Base-by-base conservation (phyloP, 176 grass and related monocot species). In the Thinopyrum elongatum region DNA sequence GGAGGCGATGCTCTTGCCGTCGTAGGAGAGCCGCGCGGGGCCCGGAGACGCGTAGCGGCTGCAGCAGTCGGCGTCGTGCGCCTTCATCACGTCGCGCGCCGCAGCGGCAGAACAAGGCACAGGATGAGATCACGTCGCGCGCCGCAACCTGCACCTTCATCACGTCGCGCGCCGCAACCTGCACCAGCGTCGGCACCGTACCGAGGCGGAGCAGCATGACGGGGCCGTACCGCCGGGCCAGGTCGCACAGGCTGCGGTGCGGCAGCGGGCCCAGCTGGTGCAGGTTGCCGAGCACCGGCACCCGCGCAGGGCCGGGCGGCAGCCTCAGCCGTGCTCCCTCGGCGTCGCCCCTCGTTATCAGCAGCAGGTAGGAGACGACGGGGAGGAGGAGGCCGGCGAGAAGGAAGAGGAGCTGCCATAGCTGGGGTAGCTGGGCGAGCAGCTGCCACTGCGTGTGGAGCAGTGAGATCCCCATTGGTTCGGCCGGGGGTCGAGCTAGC, bases 201-300 rank as follows among this genome's bases (percentile, higher is more conserved):
- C 94, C 92, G 8, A 97, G 83, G 26, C 86, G 86, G 8, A 97
- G 86, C 65, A 76, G 41, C 65, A 94, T 90, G 10, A 89, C 75
- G 10, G 86, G 76, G 0, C 92, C 88, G 29, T 82, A 83, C 19
- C 42, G 86, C 66, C 72, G 10, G 30, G 91, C 57, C 47, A 95
- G 76, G 0, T 84, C 80, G 2, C 77, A 71, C 22, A 93, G 85
- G 83, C 80, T 79, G 23, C 21, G 84, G 82, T 95, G 94, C 51
- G 91, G 94, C 29, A 91, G 81, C 57, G 67, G 6, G 16, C 84
- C 87, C 6, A 95, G 21, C 68, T 95, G 91, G 87, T 87, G 86
- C 38, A 95, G 85, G 82, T 91, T 89, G 23, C 94, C 94, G 0
- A 95, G n/a, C 42, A 95, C n/a, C 1, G 91, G 91, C 31, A 93